Evolutionary conservation across 441 rosid species (phyloP).

Genomic region (Omphalea diandra): DNA sequence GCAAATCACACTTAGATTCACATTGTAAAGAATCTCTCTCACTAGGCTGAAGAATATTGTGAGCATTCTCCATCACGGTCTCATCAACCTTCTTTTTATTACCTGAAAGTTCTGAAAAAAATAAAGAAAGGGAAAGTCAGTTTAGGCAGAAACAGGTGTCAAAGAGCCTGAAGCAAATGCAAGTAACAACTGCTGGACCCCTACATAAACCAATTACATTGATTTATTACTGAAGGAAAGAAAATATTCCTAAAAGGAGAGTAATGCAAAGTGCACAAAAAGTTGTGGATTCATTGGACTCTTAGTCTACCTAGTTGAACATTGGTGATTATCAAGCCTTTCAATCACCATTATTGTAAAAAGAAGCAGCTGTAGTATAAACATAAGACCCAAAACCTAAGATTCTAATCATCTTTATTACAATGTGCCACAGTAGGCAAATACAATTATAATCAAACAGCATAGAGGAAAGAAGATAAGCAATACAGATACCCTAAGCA

Average conservation of each 20-base stretch:
- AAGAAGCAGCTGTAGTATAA: too few relatives aligned
- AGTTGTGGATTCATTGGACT: too few relatives aligned
- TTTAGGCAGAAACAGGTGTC: background rate
- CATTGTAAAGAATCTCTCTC: slow-evolving; percentile 4
- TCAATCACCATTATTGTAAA: too few relatives aligned
- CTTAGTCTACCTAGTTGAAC: too few relatives aligned
- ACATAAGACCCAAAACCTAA: too few relatives aligned
- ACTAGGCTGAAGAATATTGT: background rate
- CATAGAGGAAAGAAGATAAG: background rate
- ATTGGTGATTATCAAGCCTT: too few relatives aligned
- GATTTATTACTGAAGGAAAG: background rate
- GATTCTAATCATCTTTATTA: too few relatives aligned
- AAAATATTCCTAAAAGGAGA: too few relatives aligned
- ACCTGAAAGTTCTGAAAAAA: slow-evolving; percentile 26
- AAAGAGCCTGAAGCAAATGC: background rate
- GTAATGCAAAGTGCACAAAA: too few relatives aligned
- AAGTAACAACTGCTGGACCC: background rate
- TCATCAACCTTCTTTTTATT: slow-evolving; percentile 39
- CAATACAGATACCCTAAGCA: background rate
- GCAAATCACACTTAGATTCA: slow-evolving; percentile 32
- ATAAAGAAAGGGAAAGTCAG: background rate
- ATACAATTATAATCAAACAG: too few relatives aligned
- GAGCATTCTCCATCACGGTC: slow-evolving; percentile 5
- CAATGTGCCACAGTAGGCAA: too few relatives aligned
- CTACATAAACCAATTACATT: too few relatives aligned